Evolutionary conservation across 2,329 filamentous ascomycete species (phyloP), one percentile per base, ranked within the genome.

Genomic region (Talaromyces sp.): DNA sequence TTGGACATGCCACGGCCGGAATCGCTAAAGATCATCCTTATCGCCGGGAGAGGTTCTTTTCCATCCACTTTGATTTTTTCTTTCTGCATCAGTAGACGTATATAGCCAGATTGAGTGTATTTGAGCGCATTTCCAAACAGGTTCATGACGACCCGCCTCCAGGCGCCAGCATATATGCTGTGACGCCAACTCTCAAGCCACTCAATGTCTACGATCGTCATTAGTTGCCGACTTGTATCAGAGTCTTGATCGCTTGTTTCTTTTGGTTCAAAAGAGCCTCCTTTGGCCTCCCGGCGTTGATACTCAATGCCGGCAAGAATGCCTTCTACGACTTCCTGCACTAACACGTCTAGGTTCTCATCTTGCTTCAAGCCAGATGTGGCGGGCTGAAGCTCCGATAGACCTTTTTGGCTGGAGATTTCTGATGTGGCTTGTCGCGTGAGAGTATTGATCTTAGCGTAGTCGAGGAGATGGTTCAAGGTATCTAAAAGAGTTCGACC

Each of bases 401-500:
- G 22, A 27, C 47, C 47, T 9, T 50, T 50, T 31, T 50, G 47
- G 16, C 24, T 47, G 10, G 9, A 22, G 43, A 3, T 50, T 16
- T 50, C 47, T 50, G 24, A 16, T 16, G 47, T 50, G 11, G 47
- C 11, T 50, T 50, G 47, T 60, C 39, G 19, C 64, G 24, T 62
- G 24, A 37, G 63, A 6, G 72, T 67, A 54, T 73, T 72, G 43
- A 76, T 74, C n/a, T 69, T 70, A 0, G 73, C 67, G 14, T 73
- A 71, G 11, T 77, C 76, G 0, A 78, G 72, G 22, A 79, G 64
- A 54, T 78, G 72, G 45, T 79, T 76, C 50, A 82, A 75, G 0
- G 78, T 80, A 56, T 81, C 79, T 1, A 81, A 69, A 0, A 82
- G 69, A 0, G 79, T 81, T 2, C 75, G 73, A 1, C 77, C 79